Base-by-base conservation (phyloP, 2,329 filamentous ascomycete genomes). In the Malbranchea cinnamomea region DNA sequence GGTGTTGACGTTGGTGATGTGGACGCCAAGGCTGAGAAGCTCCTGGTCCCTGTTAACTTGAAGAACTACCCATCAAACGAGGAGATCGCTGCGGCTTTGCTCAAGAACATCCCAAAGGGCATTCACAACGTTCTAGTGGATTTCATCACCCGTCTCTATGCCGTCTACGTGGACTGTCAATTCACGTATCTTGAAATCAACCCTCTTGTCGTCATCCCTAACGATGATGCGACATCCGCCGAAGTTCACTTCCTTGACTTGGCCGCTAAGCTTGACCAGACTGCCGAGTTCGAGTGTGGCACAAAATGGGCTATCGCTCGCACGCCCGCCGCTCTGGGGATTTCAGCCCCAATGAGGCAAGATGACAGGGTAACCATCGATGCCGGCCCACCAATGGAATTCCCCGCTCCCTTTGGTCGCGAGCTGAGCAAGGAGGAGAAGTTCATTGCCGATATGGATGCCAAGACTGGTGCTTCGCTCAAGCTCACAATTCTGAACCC, bases 131-230 rank as follows among this genome's bases (percentile, higher is more conserved):
- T 98, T 52, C 74, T 98, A 37, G 81, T 98, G 40, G 89, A 98
- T 71, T 98, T 98, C 72, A 98, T 98, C 67, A 83, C 83, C 52
- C 78, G 89, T 49, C 71, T 98, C 44, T 98, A 98, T 57, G 89
- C 87, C 48, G 89, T 98, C 65, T 98, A 95, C 54, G 89, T 95
- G 42, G 89, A 98, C 70, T 92, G 82, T 74, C 89, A 98, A 64
- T 98, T 98, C 74, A 95, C 89, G 53, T 98, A 98, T 68, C 83
- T 98, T 48, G 89, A 98, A 65, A 98, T 98, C 71, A 98, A 98
- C 75, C 89, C 89, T 46, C 68, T 98, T 42, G 89, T 98, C 39
- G 89, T 94, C 56, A 87, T 98, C 50, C 89, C 89, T 59, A 95
- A 95, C 60, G 78, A 72, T 44, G 76, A 85, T 48, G 79, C 72